Percentiles rank a stretch among this genome's conserved stretches.
Evolutionary conservation across 129 eudicot species (phyloP).

Genomic region (carrot (Daucus carota)): DH1_v3.0 NC_030389.2:4090501-4091000

Average conservation of each 20-base stretch:
- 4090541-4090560: neutral
- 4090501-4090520: neutral
- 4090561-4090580: conserved; percentile 3
- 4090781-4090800: neutral
- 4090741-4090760: neutral
- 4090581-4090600: neutral
- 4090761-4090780: neutral
- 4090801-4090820: conserved; percentile 4
- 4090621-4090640: neutral
- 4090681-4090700: neutral
- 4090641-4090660: neutral
- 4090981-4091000: neutral
- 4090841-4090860: neutral
- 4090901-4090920: neutral
- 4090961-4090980: neutral
- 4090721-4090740: neutral
- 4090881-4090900: neutral
- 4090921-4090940: neutral
- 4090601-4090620: neutral
- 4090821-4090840: conserved; percentile 12
- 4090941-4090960: neutral
- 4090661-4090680: neutral
- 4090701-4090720: neutral
- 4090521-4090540: neutral
- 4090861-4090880: neutral